Evolutionary conservation across 176 grass and related monocot genomes (phyloP), one percentile per base, ranked within the genome.

Genomic region (Ampelocalamus luodianensis): DNA sequence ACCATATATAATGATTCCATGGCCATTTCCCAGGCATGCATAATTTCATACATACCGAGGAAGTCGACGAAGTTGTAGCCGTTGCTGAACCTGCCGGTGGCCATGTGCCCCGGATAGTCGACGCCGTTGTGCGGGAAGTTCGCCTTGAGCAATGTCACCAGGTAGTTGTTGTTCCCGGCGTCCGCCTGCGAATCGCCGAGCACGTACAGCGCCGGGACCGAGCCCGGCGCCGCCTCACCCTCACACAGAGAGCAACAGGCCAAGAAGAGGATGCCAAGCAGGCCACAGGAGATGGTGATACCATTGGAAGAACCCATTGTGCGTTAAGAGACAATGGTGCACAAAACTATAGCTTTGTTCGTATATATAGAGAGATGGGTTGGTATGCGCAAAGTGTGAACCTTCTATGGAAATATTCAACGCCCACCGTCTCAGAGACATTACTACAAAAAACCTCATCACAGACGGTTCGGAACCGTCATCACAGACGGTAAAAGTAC

Each of bases 151-250:
- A 82, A 75, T 8, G 91, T 65, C 69, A 69, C 2, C 23, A 93
- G 42, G 72, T 91, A 12, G 68, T 96, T 88, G 87, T 96, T 96
- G 82, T 93, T 96, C 10, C 94, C 89, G 1, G 72, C 89, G 85
- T 96, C 94, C 56, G 84, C 91, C 43, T 91, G 81, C 27, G 94
- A 96, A 62, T 96, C 94, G 22, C 94, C 94, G 51, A 96, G 87
- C 49, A 96, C 91, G 81, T 96, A 96, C 56, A 91, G 14, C 67
- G 84, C 94, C 51, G 88, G 72, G 4, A 75, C 80, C 29, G 29
- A 29, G 29, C 29, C 29, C 29, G 29, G 29, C 29, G 29, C 29
- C 75, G 4, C 74, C 53, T 8, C 12, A 43, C 29, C 74, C 53
- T 8, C 12, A 43, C 29, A 10, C 84, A 32, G 15, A 24, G 56